Conservation (phyloP, 2,329 filamentous ascomycete species). For the Diaporthe nobilis region DNA sequence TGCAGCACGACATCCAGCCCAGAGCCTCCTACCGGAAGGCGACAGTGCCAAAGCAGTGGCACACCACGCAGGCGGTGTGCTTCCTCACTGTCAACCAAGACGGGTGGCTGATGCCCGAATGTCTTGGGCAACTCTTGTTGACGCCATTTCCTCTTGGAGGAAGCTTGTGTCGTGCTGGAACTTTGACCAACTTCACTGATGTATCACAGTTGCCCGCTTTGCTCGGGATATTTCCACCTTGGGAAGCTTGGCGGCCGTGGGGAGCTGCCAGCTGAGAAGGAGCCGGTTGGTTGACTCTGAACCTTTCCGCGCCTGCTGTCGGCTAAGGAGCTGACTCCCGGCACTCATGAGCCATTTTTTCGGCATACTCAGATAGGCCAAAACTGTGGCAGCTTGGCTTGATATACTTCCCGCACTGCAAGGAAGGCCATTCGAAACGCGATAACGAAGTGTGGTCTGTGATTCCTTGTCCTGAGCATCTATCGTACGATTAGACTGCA, state of each 20-base stretch:
- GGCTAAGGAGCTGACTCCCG: slow-evolving; percentile 21
- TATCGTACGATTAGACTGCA: slow-evolving; percentile 5
- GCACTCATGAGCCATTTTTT: slow-evolving; percentile 24
- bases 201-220: background rate
- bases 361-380: slow-evolving; percentile 10
- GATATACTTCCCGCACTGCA: slow-evolving; percentile 19
- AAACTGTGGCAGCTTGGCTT: slow-evolving; percentile 2
- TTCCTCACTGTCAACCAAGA: slow-evolving; percentile 26
- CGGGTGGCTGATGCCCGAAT: slow-evolving; percentile 15
- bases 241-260: slow-evolving; percentile 11
- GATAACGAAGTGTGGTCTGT: background rate
- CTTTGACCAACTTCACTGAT: background rate
- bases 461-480: background rate
- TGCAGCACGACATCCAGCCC: slow-evolving; percentile 2
- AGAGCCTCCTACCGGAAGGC: background rate
- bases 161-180: slow-evolving; percentile 16
- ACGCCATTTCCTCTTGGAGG: slow-evolving; percentile 17
- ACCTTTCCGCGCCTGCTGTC: background rate
- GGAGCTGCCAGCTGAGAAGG: background rate
- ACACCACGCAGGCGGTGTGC: slow-evolving; percentile 13
- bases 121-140: slow-evolving; percentile 10
- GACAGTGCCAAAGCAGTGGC: background rate
- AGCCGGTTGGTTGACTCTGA: slow-evolving; percentile 14
- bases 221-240: background rate
- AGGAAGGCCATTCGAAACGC: slow-evolving; percentile 5